A percentile compares a stretch with the other conserved stretches of the same genome.
Conservation (phyloP, 441 rosid genomes). For the Erysimum pusillum region DNA sequence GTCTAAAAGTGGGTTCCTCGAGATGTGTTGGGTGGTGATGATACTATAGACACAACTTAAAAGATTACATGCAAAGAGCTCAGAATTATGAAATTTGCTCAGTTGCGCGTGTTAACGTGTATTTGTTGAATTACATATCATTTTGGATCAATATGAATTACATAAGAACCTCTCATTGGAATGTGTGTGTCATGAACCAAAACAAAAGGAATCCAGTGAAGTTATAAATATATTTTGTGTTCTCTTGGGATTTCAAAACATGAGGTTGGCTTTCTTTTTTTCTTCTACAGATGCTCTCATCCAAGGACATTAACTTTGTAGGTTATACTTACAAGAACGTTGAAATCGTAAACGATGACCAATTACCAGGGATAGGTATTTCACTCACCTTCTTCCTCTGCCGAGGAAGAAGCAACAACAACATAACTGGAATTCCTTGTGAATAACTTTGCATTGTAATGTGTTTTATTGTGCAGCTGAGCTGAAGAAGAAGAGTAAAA, state of each 20-base stretch:
- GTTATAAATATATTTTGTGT: too few species aligned
- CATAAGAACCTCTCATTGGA: too few species aligned
- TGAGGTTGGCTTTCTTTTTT: not conserved
- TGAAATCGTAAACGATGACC: slow-evolving; percentile 85
- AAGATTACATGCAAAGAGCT: too few species aligned
- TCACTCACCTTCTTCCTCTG: slow-evolving; percentile 8
- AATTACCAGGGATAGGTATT: slow-evolving; percentile 90
- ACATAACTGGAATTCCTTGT: slow-evolving; percentile 17
- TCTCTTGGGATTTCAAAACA: too few species aligned
- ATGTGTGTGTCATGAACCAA: too few species aligned
- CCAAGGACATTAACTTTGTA: slow-evolving; percentile 93
- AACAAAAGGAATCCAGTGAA: too few species aligned
- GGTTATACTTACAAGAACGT: slow-evolving; percentile 97
- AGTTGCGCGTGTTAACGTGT: too few species aligned
- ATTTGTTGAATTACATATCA: too few species aligned
- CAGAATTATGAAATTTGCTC: too few species aligned
- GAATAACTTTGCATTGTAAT: slow-evolving; percentile 11
- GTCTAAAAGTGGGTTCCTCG: too few species aligned
- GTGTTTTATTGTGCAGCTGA: slow-evolving; percentile 61
- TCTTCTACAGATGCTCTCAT: slow-evolving; percentile 88
- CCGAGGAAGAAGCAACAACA: slow-evolving; percentile 8
- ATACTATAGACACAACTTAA: too few species aligned
- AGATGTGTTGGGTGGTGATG: too few species aligned
- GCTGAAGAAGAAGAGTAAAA: slow-evolving; percentile 85
- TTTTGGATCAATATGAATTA: not conserved